Percentiles rank a stretch among this genome's conserved stretches.
Evolutionary conservation across 495 filamentous ascomycete species (phyloP).

Genomic region (Hypoxylon fragiforme): DNA sequence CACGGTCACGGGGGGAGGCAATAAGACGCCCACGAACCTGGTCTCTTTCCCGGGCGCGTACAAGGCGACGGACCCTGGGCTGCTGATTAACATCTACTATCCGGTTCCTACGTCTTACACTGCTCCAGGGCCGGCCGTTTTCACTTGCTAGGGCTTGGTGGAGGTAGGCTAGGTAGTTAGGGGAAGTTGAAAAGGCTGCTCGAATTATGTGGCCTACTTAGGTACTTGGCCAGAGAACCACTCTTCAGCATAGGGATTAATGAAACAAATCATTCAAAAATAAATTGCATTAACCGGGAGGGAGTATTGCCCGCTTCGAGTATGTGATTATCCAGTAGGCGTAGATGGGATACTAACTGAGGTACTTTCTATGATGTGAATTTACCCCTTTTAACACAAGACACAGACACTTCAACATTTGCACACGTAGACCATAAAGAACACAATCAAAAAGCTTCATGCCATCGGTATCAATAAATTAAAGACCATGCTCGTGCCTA

Average conservation of each 20-base stretch:
- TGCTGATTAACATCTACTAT: conserved; percentile 46
- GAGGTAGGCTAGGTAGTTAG: not conserved
- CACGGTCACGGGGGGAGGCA: conserved; percentile 40
- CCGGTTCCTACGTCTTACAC: conserved; percentile 44
- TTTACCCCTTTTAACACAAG: too few species aligned
- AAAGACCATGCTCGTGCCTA: conserved; percentile 19
- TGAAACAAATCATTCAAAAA: too few species aligned
- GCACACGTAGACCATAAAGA: not conserved
- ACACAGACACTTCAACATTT: too few species aligned
- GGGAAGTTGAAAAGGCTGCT: not conserved
- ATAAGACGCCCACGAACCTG: conserved; percentile 34
- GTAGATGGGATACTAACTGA: too few species aligned
- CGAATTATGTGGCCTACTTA: too few species aligned
- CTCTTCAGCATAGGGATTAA: too few species aligned
- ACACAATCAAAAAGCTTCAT: conserved; percentile 1
- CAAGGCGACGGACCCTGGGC: conserved; percentile 39
- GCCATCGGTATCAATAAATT: conserved; percentile 30
- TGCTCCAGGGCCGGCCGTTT: conserved; percentile 52
- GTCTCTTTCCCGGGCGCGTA: conserved; percentile 43
- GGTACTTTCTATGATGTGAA: too few species aligned
- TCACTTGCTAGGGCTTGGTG: conserved; percentile 40
- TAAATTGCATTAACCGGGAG: too few species aligned
- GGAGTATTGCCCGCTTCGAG: too few species aligned
- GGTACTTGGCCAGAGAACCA: too few species aligned
- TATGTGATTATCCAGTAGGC: too few species aligned